Evolutionary conservation across 169 alveolate species (phyloP), one percentile per base, ranked within the genome.

Genomic region (Besnoitia besnoiti): DNA sequence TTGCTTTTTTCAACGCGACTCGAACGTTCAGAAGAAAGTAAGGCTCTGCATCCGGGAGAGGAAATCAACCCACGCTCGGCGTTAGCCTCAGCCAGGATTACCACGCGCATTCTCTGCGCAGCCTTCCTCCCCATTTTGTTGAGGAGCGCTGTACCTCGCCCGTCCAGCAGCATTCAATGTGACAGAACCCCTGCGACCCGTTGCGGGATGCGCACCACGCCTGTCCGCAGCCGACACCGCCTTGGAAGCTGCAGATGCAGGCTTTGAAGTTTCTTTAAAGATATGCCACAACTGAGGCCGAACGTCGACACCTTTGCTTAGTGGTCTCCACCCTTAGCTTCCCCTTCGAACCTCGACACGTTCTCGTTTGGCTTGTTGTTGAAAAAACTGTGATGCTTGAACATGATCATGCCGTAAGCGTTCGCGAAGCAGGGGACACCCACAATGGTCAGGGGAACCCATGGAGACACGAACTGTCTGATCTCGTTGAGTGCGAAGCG

Each of bases 361-460:
- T 77, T 42, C 40, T 77, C 87, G n/a, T 42, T 77, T 5, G 87
- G 87, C 87, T 77, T 77, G 59, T 77, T 77, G 59, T 77, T 46
- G 59, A 77, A 77, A 35, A 77, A 77, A 59, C 59, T 77, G 37
- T n/a, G 87, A 37, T 42, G 87, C 59, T 77, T 77, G 87, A 77
- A 77, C 40, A 21, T 40, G 59, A 77, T 46, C 62, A 77, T 77
- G 51, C 87, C 87, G 61, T 77, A 77, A 21, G 47, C 47, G 40
- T 77, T 77, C 39, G 87, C 87, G n/a, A 77, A 27, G 35, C 55
- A 39, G 0, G 87, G 87, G 40, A 77, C 47, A 14, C 62, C 87
- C 10, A 77, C 47, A 27, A 77, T 77, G 59, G 51, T 40, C 87
- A 77, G n/a, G 16, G 87, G 87, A 27, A 77, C 59, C 87, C 87